These are phyloP conservation scores for Taphrina populina DNA, from an alignment of 1,139 yeast species.

Conservation along the genomic window DNA sequence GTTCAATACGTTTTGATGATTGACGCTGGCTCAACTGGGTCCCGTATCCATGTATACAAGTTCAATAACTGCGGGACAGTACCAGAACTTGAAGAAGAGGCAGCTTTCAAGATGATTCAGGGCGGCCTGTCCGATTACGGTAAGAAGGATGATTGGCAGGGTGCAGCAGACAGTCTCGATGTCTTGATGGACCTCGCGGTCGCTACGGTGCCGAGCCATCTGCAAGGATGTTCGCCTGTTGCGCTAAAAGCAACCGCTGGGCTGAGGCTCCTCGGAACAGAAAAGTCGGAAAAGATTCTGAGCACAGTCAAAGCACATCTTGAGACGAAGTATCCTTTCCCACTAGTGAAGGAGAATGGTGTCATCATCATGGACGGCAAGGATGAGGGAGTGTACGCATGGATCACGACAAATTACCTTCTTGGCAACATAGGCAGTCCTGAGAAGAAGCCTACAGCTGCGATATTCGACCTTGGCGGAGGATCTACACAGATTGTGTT, in stretches of 20 bases:
- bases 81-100: conserved; percentile 74
- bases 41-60: conserved; percentile 89
- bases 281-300: conserved; percentile 66
- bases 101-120: conserved; percentile 72
- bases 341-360: conserved; percentile 82
- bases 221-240: conserved; percentile 80
- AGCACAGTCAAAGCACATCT: conserved; percentile 72
- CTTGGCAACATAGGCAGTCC: conserved; percentile 85
- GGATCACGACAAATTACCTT: conserved; percentile 93
- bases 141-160: conserved; percentile 58
- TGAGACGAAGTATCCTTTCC: conserved; percentile 79
- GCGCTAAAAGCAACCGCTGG: conserved; percentile 99
- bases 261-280: conserved; percentile 76
- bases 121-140: conserved; percentile 91
- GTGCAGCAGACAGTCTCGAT: conserved; percentile 86
- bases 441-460: conserved; percentile 69
- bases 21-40: conserved; percentile 97
- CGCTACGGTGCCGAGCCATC: conserved; percentile 66
- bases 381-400: conserved; percentile 98
- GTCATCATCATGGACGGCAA: conserved; percentile 90
- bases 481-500: conserved; percentile 98
- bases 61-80: conserved; percentile 82
- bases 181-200: conserved; percentile 73
- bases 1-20: conserved; percentile 75
- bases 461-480: conserved; percentile 96